Evolutionary conservation across 225 moss, liverwort and hornwort species (phyloP).

Genomic region (Bryoerythrophyllum caledonicum): DNA sequence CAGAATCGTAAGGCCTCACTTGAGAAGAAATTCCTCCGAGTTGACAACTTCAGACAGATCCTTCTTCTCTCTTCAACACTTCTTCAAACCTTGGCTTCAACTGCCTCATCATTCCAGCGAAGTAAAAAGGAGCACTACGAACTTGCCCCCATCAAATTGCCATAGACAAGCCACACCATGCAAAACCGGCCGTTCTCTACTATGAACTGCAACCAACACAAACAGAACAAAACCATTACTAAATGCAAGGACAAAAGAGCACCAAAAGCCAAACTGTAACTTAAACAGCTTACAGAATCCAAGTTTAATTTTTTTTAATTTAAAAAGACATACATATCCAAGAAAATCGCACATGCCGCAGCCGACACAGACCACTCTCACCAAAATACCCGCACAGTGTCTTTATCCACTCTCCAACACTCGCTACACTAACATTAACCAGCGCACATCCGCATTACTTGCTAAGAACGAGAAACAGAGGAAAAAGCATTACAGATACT

Average conservation of each 20-base stretch:
- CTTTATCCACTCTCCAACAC: neutral
- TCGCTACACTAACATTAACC: neutral
- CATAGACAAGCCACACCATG: neutral
- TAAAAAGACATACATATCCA: neutral
- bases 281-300: neutral
- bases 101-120: constrained; percentile 11
- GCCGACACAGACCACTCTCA: neutral
- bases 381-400: neutral
- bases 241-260: neutral
- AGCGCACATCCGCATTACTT: neutral
- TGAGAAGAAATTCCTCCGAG: neutral
- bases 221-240: neutral
- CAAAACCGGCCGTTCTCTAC: neutral
- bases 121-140: neutral
- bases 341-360: neutral
- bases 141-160: constrained; percentile 14
- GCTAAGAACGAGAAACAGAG: neutral
- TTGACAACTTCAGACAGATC: neutral
- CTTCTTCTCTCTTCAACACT: neutral
- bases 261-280: neutral
- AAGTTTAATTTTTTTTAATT: too few species aligned
- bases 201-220: constrained; percentile 15
- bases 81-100: constrained; percentile 2
- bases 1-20: constrained; percentile 12
- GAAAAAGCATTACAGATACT: neutral